Evolutionary conservation across 768 basidiomycete genomes (phyloP).

Genomic region (Russula olivacea): DNA sequence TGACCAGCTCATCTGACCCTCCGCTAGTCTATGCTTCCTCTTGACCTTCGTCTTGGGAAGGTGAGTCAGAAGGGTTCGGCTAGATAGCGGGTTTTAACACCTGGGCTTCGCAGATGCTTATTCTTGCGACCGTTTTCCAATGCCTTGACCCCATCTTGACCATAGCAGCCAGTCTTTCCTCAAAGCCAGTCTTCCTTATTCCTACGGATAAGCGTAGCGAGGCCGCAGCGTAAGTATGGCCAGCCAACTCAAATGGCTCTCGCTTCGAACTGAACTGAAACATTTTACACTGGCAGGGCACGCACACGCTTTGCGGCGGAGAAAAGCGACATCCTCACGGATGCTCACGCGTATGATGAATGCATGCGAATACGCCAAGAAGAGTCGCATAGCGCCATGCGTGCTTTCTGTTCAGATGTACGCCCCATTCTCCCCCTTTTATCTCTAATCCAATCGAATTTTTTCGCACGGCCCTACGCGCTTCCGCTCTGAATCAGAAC

Average conservation of each 20-base stretch:
- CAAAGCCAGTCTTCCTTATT: constrained; percentile 78
- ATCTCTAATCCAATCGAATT: neutral
- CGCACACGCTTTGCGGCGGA: constrained; percentile 60
- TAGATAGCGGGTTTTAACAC: neutral
- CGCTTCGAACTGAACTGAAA: neutral
- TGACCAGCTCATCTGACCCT: neutral
- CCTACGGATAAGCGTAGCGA: constrained; percentile 84
- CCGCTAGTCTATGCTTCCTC: constrained; percentile 68
- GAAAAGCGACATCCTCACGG: constrained; percentile 82
- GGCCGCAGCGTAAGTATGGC: constrained; percentile 49
- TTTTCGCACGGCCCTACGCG: too few relatives aligned
- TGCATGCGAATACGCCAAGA: constrained; percentile 46
- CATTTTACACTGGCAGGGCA: constrained; percentile 44
- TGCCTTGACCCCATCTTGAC: constrained; percentile 80
- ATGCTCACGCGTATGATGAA: constrained; percentile 67
- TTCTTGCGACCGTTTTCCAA: constrained; percentile 76
- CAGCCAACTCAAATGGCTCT: neutral
- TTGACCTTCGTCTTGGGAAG: constrained; percentile 85
- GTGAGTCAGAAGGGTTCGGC: constrained; percentile 31
- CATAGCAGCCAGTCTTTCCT: constrained; percentile 75
- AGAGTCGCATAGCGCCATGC: constrained; percentile 42
- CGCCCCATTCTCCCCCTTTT: constrained; percentile 16
- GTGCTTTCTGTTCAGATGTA: constrained; percentile 69
- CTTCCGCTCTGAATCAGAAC: constrained; percentile 44
- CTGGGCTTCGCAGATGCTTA: constrained; percentile 63